Conservation (phyloP, 1,284 basidiomycete genomes). For the Quambalaria eucalypti region DNA sequence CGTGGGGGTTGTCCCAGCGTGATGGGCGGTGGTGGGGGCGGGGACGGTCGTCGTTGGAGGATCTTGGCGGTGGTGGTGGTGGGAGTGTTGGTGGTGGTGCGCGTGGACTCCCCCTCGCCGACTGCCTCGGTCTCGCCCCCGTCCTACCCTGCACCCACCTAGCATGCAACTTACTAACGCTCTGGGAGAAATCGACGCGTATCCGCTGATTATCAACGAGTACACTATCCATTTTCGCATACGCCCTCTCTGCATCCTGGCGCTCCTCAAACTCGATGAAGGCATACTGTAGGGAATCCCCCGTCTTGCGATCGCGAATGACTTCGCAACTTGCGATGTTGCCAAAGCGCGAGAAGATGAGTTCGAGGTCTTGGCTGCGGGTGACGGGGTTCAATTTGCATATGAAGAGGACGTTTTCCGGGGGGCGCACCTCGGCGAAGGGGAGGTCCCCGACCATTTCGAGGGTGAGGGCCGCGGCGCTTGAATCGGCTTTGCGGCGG, state of each 20-base stretch:
- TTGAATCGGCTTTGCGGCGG: slow-evolving; percentile 72
- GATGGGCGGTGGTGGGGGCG: not conserved
- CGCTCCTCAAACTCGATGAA: slow-evolving; percentile 95
- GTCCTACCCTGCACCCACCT: slow-evolving; percentile 44
- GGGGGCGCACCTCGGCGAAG: slow-evolving; percentile 92
- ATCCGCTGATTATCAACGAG: slow-evolving; percentile 96
- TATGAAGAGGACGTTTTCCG: slow-evolving; percentile 96
- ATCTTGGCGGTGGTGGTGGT: not conserved
- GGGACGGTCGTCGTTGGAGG: not conserved
- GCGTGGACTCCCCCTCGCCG: not conserved
- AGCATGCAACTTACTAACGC: slow-evolving; percentile 60
- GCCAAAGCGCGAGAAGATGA: slow-evolving; percentile 94
- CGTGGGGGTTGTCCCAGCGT: not conserved
- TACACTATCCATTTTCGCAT: slow-evolving; percentile 99
- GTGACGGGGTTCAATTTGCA: slow-evolving; percentile 97
- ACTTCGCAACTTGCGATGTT: slow-evolving; percentile 94
- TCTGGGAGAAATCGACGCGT: slow-evolving; percentile 84
- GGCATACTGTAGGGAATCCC: slow-evolving; percentile 92
- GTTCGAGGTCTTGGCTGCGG: slow-evolving; percentile 85
- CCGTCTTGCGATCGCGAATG: slow-evolving; percentile 84
- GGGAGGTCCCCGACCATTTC: slow-evolving; percentile 99
- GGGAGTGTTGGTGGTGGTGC: not conserved
- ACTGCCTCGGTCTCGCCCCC: slow-evolving; percentile 13
- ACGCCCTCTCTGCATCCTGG: slow-evolving; percentile 82
- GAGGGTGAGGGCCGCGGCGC: slow-evolving; percentile 84